phyloP scores from a whole-genome alignment of 2,329 filamentous ascomycete species.

The Emmonsia crescens region DNA sequence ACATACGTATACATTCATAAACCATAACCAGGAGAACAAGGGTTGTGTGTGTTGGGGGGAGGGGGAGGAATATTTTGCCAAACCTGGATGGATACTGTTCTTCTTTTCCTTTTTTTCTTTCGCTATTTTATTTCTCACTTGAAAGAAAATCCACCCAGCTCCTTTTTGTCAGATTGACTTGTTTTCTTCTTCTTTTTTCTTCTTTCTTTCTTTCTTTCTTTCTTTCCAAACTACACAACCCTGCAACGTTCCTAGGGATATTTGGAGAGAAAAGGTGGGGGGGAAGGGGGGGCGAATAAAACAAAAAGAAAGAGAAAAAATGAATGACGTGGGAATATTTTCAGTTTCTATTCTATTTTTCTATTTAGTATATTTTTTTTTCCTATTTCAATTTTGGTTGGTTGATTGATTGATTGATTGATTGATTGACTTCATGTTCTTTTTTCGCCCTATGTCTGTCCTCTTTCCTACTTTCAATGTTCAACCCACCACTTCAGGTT shows the following conservation, averaged over 20 bases:
- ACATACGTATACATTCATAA: too few relatives aligned
- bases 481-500: too few relatives aligned
- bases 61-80: too few relatives aligned
- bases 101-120: too few relatives aligned
- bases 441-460: constrained; percentile 11
- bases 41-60: too few relatives aligned
- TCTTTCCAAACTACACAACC: constrained; percentile 15
- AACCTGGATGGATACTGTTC: too few relatives aligned
- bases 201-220: constrained; percentile 8
- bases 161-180: too few relatives aligned
- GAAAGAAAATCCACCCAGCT: too few relatives aligned
- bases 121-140: too few relatives aligned
- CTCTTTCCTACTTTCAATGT: constrained; percentile 14
- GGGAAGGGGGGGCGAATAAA: too few relatives aligned
- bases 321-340: background rate
- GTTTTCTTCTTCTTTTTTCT: too few relatives aligned
- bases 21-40: too few relatives aligned
- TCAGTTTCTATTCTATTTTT: background rate
- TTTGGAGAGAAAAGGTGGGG: background rate
- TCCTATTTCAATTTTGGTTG: background rate
- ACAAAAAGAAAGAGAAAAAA: background rate
- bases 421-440: background rate
- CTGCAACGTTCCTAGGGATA: constrained; percentile 33
- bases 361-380: background rate
- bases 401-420: background rate